A percentile compares a stretch with the other conserved stretches of the same genome.
Conservation (phyloP, 805 yeast species). For the Starmera pachycereana region DNA sequence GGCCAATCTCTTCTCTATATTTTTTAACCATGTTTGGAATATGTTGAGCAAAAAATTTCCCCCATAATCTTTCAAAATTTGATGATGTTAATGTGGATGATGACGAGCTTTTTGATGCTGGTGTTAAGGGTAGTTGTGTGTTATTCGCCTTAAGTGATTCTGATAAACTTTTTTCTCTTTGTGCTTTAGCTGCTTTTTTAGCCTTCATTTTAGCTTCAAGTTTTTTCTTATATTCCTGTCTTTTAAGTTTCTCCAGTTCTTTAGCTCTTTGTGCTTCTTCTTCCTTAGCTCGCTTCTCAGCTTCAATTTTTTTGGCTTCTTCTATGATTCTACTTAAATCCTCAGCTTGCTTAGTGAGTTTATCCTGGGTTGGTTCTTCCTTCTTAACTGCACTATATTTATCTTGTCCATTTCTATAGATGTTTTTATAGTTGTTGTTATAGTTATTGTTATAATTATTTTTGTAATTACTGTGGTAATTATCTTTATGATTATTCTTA, state of each 20-base stretch:
- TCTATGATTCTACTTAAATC: conserved; percentile 28
- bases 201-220: conserved; percentile 13
- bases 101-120: background rate
- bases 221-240: conserved; percentile 24
- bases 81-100: conserved; percentile 1
- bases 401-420: too few relatives aligned
- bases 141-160: background rate
- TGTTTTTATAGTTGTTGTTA: too few relatives aligned
- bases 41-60: conserved; percentile 47
- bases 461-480: too few relatives aligned
- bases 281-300: conserved; percentile 12
- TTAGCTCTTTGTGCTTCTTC: conserved; percentile 15
- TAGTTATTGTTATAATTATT: too few relatives aligned
- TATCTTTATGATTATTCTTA: too few relatives aligned
- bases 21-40: conserved; percentile 73
- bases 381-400: too few relatives aligned
- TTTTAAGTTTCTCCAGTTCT: conserved; percentile 19
- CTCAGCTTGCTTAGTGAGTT: conserved; percentile 14
- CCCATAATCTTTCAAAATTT: conserved; percentile 25
- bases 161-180: conserved; percentile 6
- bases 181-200: conserved; percentile 11
- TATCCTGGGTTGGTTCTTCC: too few relatives aligned
- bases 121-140: background rate
- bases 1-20: conserved; percentile 56
- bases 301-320: conserved; percentile 24